phyloP scores from a whole-genome alignment of 768 basidiomycete species.

The Pleurotus sapidus region DNA sequence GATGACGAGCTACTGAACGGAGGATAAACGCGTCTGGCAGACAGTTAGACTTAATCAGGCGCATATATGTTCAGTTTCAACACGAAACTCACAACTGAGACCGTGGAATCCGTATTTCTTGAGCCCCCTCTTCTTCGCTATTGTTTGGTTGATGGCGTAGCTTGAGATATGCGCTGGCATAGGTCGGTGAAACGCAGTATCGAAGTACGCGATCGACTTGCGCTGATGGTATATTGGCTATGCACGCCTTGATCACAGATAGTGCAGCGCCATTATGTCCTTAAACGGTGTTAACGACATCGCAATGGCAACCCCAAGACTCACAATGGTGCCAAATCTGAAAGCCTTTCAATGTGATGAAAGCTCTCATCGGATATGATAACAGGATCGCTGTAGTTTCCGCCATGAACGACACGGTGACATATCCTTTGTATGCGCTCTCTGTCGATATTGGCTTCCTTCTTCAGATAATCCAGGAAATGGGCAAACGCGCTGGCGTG shows the following conservation, averaged over 20 bases:
- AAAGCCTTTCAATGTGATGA: conserved; percentile 70
- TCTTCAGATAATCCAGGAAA: conserved; percentile 49
- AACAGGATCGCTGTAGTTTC: conserved; percentile 70
- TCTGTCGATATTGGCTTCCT: conserved; percentile 38
- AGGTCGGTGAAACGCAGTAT: conserved; percentile 80
- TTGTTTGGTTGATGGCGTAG: conserved; percentile 69
- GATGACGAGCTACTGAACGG: conserved; percentile 52
- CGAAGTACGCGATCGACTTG: conserved; percentile 83
- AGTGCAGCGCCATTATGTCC: conserved; percentile 65
- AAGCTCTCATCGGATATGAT: conserved; percentile 65
- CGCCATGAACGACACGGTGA: conserved; percentile 87
- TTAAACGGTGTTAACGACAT: conserved; percentile 15
- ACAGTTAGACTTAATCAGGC: neutral
- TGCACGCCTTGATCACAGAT: conserved; percentile 58
- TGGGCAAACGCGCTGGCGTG: conserved; percentile 62
- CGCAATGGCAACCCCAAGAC: conserved; percentile 21
- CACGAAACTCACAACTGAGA: conserved; percentile 51
- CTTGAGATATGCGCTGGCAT: conserved; percentile 75
- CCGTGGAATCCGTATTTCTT: conserved; percentile 95
- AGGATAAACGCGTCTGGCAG: conserved; percentile 64
- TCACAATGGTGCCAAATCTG: conserved; percentile 78
- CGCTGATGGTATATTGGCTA: conserved; percentile 60
- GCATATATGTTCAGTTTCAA: conserved; percentile 3
- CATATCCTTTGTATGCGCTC: conserved; percentile 53
- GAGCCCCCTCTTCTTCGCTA: conserved; percentile 63